Conservation (phyloP, 352 stramenopile species). For the Thalassiosira oceanica region DNA sequence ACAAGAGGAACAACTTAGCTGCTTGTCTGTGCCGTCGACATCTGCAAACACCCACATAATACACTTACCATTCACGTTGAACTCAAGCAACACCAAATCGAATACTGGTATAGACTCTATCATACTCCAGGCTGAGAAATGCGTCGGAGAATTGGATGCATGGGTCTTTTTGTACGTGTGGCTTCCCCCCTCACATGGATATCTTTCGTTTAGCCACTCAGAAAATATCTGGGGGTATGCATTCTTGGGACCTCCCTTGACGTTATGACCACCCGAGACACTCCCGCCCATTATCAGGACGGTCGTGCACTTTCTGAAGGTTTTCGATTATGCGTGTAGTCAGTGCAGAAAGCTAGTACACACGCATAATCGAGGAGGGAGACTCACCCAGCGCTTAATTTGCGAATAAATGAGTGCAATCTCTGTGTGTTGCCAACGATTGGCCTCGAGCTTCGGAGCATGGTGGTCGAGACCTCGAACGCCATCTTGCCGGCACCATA, state of each 20-base stretch:
- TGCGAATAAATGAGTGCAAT: conserved; percentile 38
- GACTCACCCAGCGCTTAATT: no score
- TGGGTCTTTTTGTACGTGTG: conserved; percentile 26
- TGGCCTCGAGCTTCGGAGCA: conserved; percentile 28
- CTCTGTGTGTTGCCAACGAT: conserved; percentile 39
- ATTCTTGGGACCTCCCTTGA: no score
- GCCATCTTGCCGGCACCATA: no score
- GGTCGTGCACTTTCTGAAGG: conserved; percentile 40
- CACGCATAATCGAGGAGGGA: no score
- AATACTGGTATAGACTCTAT: conserved; percentile 15
- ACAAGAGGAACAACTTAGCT: no score
- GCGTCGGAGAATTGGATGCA: conserved; percentile 21
- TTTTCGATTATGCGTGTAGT: no score
- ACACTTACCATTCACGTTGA: conserved; percentile 46
- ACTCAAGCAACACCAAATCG: conserved; percentile 45
- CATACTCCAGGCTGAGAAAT: conserved; percentile 23
- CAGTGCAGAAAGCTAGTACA: no score
- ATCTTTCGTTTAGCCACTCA: conserved; percentile 38
- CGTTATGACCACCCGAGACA: no score
- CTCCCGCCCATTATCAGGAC: conserved; percentile 38
- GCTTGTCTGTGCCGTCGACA: no score
- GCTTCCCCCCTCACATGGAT: conserved; percentile 22
- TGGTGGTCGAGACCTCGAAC: conserved; percentile 17
- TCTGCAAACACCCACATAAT: no score
- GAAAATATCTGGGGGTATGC: conserved; percentile 35